Percentiles rank a stretch among this genome's conserved stretches.
Evolutionary conservation across 2,329 filamentous ascomycete genomes (phyloP).

Genomic region (Coniochaeta sp.): DNA sequence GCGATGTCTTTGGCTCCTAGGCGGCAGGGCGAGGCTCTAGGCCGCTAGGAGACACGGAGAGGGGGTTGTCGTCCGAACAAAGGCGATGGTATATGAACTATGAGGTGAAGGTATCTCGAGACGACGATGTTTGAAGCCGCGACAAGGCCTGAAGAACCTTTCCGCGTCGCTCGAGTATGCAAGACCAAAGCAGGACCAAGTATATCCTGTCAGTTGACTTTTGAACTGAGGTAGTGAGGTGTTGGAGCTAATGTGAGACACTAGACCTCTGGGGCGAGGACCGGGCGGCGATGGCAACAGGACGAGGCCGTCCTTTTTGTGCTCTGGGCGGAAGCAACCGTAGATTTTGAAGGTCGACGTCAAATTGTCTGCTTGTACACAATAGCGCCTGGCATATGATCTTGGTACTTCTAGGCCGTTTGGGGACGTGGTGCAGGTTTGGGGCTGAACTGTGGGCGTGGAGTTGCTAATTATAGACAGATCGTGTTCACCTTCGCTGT

Average conservation of each 20-base stretch:
- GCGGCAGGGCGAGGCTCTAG: background rate
- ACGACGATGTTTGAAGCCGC: background rate
- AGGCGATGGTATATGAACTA: background rate
- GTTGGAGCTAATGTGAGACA: background rate
- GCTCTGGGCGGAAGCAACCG: slow-evolving; percentile 11
- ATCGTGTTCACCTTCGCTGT: slow-evolving; percentile 5
- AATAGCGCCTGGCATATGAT: slow-evolving; percentile 2
- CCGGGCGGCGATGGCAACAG: slow-evolving; percentile 9
- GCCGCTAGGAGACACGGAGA: background rate
- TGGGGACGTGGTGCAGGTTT: background rate
- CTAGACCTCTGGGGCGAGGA: slow-evolving; percentile 5
- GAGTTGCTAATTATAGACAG: slow-evolving; percentile 6
- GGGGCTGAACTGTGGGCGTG: slow-evolving; percentile 6
- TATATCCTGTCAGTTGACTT: background rate
- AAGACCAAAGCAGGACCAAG: background rate
- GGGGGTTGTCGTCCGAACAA: background rate
- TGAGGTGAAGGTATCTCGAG: background rate
- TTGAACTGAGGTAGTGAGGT: background rate
- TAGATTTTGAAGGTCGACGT: slow-evolving; percentile 12
- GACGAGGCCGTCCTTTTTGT: slow-evolving; percentile 16
- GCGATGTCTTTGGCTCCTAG: background rate
- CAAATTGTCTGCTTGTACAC: slow-evolving; percentile 12
- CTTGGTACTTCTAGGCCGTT: slow-evolving; percentile 1
- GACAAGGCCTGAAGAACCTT: background rate
- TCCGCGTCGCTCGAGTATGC: background rate